Base-by-base conservation (phyloP, 768 basidiomycete species). In the Mycena filopes region DNA sequence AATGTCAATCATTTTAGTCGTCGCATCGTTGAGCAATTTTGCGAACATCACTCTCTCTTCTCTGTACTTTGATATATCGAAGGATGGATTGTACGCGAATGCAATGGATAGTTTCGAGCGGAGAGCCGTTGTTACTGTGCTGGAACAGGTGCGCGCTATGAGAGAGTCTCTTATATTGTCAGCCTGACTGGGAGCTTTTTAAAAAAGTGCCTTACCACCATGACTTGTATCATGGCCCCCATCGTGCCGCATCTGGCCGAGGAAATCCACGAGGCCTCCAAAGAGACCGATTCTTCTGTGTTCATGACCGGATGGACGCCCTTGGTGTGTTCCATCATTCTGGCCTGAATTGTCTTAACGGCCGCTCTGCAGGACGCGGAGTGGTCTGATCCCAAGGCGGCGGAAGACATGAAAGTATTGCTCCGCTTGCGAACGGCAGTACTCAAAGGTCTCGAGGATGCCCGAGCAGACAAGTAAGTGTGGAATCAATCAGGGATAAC, bases 171-270 rank as follows among this genome's bases (percentile, higher is more conserved):
- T 11, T 45, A 23, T 2, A 16, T 13, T 10, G 20, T 4, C 9
- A 2, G 36, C 54, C 50, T 53, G n/a, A 64, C 33, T 3, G 8
- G 15, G 20, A 25, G 38, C n/a, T 61, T 36, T n/a, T n/a, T n/a
- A n/a, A n/a, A 36, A 36, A 36, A 96, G 93, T 81, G 89, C 41
- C 76, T 96, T 53, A 78, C 81, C 29, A 89, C 87, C 2, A 85
- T 94, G 78, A 87, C 87, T 1, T 83, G 83, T 4, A 83, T 94
- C 3, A 80, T 96, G 48, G 93, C 94, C 0, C 97, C 97, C 0
- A 88, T 98, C 28, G 81, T 94, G 2, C 97, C 97, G 11, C 93
- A 97, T 73, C 85, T 98, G 7, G 92, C 94, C 0, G 96, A 98
- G 77, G 97, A 98, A 76, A 87, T 96, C 59, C 84, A 93, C 70